Percentiles rank a stretch among this genome's conserved stretches.
phyloP scores from a whole-genome alignment of 306 rosid genomes.

The Vigna radiata region DNA sequence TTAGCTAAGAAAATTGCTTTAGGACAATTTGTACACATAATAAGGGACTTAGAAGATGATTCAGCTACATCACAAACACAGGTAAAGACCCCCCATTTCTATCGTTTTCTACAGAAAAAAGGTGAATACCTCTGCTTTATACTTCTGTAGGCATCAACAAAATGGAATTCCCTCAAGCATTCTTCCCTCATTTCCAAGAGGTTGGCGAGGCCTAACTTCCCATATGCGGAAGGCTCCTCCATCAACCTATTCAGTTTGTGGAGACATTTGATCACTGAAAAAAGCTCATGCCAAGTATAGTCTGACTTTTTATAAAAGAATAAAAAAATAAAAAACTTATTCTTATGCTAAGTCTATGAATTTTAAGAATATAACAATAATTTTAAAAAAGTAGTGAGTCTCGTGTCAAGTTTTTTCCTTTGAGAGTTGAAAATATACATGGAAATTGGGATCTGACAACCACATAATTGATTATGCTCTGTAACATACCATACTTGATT shows the following conservation, averaged over 20 bases:
- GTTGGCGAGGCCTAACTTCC: conserved; percentile 94
- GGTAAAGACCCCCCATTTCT: conserved; percentile 22
- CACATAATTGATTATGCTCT: too few relatives aligned
- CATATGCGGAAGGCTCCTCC: conserved; percentile 99
- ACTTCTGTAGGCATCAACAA: conserved; percentile 91
- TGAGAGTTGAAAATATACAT: too few relatives aligned
- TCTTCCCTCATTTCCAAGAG: conserved; percentile 98
- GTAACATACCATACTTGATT: too few relatives aligned
- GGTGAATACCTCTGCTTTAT: conserved; percentile 85
- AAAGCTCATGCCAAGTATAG: conserved; percentile 10
- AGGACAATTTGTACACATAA: conserved; percentile 31
- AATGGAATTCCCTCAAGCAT: conserved; percentile 98
- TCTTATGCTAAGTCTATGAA: conserved; percentile 19
- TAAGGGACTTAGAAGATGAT: conserved; percentile 10
- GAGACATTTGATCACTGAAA: conserved; percentile 37
- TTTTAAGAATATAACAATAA: neutral
- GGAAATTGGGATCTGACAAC: too few relatives aligned
- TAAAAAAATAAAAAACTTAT: conserved; percentile 1
- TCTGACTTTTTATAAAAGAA: neutral
- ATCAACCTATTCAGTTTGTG: conserved; percentile 67
- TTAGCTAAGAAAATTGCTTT: conserved; percentile 21
- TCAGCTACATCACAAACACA: neutral
- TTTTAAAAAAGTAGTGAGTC: too few relatives aligned
- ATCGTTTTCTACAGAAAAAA: conserved; percentile 28
- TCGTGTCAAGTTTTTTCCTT: too few relatives aligned